Evolutionary conservation across 306 rosid genomes (phyloP).

Genomic region (Macrotyloma uniflorum): DNA sequence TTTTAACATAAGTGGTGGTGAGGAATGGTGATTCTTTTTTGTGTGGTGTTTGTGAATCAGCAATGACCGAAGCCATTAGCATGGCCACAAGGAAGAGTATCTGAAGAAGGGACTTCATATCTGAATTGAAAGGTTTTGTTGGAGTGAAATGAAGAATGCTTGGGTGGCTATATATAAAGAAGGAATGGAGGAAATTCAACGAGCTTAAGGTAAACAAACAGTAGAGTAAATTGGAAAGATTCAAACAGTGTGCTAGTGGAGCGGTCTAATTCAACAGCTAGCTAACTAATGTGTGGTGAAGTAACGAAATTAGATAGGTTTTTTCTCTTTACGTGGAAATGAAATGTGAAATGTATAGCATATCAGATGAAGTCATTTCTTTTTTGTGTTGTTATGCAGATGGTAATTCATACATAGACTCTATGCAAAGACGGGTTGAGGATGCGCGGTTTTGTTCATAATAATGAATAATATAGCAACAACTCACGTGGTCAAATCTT

Average conservation of each 20-base stretch:
- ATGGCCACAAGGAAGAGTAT: constrained; percentile 35
- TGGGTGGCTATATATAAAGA: constrained; percentile 19
- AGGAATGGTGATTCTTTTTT: constrained; percentile 21
- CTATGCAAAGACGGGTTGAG: too few relatives aligned
- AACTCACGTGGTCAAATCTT: not conserved
- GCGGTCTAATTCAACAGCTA: constrained; percentile 37
- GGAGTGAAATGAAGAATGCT: not conserved
- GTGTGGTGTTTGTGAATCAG: constrained; percentile 33
- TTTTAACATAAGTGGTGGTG: not conserved
- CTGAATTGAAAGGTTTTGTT: not conserved
- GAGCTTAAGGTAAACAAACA: not conserved
- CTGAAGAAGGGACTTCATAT: constrained; percentile 40
- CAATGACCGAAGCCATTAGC: constrained; percentile 39
- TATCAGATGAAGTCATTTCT: not conserved
- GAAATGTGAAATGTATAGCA: not conserved
- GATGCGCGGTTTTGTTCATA: not conserved
- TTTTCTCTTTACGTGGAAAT: not conserved
- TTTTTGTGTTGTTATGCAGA: not conserved
- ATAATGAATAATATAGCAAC: not conserved
- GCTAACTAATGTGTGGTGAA: constrained; percentile 16
- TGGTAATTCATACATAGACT: not conserved
- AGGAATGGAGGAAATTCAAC: not conserved
- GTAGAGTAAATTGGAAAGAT: not conserved
- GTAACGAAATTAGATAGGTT: constrained; percentile 41
- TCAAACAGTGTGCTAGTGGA: constrained; percentile 24